Evolutionary conservation across 768 basidiomycete species (phyloP).

Genomic region (Russula griseocarnosa): DNA sequence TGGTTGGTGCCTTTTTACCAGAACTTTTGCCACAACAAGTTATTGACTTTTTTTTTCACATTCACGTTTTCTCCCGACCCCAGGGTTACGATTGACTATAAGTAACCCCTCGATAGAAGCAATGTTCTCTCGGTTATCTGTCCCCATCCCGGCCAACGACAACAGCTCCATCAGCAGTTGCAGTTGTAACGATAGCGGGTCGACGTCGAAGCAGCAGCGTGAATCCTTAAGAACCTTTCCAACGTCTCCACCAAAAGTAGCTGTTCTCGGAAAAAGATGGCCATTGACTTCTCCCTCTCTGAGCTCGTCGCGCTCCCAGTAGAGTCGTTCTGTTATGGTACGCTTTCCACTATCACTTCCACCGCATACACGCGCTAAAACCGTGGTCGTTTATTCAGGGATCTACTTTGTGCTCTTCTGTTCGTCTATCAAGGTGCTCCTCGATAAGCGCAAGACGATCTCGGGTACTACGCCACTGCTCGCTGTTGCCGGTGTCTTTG

Average conservation of each 20-base stretch:
- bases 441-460: conserved; percentile 22
- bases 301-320: conserved; percentile 24
- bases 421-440: conserved; percentile 16
- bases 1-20: no score
- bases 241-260: not conserved
- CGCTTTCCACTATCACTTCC: not conserved
- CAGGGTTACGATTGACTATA: not conserved
- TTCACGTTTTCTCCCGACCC: not conserved
- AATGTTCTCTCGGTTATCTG: not conserved
- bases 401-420: conserved; percentile 18
- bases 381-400: conserved; percentile 1
- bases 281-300: conserved; percentile 23
- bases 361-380: not conserved
- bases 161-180: not conserved
- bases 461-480: conserved; percentile 11
- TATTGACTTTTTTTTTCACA: not conserved
- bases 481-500: conserved; percentile 16
- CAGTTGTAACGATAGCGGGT: no score
- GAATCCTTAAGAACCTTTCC: not conserved
- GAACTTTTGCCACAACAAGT: no score
- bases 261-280: conserved; percentile 4
- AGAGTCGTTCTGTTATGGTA: conserved; percentile 25
- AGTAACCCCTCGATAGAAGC: not conserved
- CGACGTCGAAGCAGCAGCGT: not conserved
- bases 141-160: not conserved